Base-by-base conservation (phyloP, 2,329 filamentous ascomycete species). In the Cercospora sojina region DNA sequence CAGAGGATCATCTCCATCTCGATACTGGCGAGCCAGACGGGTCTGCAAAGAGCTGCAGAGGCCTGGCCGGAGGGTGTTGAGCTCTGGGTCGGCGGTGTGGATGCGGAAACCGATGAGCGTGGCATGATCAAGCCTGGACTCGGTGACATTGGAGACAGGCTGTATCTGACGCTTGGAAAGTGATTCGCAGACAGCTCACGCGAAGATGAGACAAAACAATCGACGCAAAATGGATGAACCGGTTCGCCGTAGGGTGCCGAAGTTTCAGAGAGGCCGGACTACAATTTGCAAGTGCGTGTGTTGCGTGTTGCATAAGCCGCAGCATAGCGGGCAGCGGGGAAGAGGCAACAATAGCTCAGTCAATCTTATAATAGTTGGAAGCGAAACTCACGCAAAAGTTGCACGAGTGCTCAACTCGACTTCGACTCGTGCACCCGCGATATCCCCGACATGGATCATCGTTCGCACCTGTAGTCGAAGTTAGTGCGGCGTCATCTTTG, bases 121-220 rank as follows among this genome's bases (percentile, higher is more conserved):
- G 93, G 94, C 8, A 97, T 97, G 93, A 89, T 97, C 70, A 91
- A 90, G 82, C 93, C 93, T 0, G 94, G 94, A 0, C 75, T 97
- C 70, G 94, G 93, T 1, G 94, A 97, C 80, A 89, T 97, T 65
- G 94, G 94, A 0, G 94, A 98, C 80, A 83, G 94, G 59, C 79
- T 98, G 79, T 97, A 94, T 80, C 82, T 96, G 80, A 96, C 93
- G 0, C 86, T 94, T 77, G 93, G 93, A 23, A 97, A 96, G 78
- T 96, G 77, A 72, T 27, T 20, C 32, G 35, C 41, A 12, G 23
- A 56, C 20, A 49, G 2, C 0, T 13, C 5, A 23, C 5, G 43
- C 7, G 18, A 7, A 13, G 18, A 49, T 2, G 43, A 38, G 47
- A 51, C 20, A 13, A 20, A 13, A 31, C 51, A 29, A 29, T 18